These are phyloP conservation scores for Trichoderma asperellum DNA, from an alignment of 2,329 filamentous ascomycete genomes.

Conservation along the genomic window DNA sequence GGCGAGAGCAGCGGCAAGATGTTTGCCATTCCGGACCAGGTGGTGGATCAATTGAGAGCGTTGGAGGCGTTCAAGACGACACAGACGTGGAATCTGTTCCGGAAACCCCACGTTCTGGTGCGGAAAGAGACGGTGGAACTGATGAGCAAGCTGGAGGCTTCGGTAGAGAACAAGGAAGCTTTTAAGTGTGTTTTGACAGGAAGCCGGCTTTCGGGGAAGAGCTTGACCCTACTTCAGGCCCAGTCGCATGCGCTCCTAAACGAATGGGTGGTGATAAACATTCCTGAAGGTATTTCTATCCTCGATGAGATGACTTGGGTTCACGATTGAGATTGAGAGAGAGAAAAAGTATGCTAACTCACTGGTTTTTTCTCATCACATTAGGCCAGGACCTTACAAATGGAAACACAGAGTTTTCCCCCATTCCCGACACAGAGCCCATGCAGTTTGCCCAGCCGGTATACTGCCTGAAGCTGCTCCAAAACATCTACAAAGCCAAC, in stretches of 20 bases:
- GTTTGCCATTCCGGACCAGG: conserved; percentile 66
- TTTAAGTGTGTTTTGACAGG: conserved; percentile 73
- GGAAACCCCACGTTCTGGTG: conserved; percentile 77
- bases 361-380: neutral
- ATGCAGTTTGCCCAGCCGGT: conserved; percentile 75
- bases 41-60: conserved; percentile 81
- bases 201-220: conserved; percentile 79
- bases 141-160: conserved; percentile 63
- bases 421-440: conserved; percentile 62
- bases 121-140: conserved; percentile 77
- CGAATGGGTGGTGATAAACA: conserved; percentile 84
- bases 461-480: conserved; percentile 75
- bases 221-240: conserved; percentile 80
- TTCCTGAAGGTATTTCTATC: conserved; percentile 77
- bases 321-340: neutral
- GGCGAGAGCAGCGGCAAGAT: conserved; percentile 66
- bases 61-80: conserved; percentile 88
- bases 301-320: neutral
- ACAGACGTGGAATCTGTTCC: conserved; percentile 87
- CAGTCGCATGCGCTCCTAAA: conserved; percentile 80
- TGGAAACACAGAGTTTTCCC: conserved; percentile 78
- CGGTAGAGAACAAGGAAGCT: conserved; percentile 56
- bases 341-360: neutral
- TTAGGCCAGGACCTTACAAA: conserved; percentile 77
- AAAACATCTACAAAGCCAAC: conserved; percentile 75